Percentiles rank a stretch among this genome's conserved stretches.
Conservation (phyloP, 805 yeast genomes). For the Maudiozyma saulgeensis region DNA sequence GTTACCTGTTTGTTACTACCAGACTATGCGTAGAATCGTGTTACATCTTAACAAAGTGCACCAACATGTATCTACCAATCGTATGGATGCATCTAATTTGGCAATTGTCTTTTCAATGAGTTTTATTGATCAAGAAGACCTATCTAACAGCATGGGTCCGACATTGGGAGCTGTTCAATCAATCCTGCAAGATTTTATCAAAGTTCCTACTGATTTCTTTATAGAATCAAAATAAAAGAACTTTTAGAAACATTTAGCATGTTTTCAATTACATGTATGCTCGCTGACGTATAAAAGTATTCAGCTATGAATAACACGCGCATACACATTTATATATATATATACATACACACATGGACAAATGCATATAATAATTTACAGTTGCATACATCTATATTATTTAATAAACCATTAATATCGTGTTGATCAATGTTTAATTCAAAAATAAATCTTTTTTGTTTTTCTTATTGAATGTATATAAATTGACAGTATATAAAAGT, state of each 20-base stretch:
- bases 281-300: neutral
- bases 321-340: neutral
- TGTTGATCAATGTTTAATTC: neutral
- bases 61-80: slow-evolving; percentile 55
- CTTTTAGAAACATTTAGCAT: too few relatives aligned
- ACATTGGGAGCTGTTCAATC: slow-evolving; percentile 46
- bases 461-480: neutral
- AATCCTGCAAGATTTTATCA: slow-evolving; percentile 41
- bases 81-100: slow-evolving; percentile 81
- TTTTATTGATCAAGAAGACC: slow-evolving; percentile 38
- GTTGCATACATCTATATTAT: neutral
- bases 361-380: neutral
- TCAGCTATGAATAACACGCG: neutral
- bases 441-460: neutral
- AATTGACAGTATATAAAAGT: too few relatives aligned
- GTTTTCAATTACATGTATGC: neutral
- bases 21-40: slow-evolving; percentile 55
- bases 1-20: slow-evolving; percentile 60
- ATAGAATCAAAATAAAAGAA: neutral
- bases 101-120: slow-evolving; percentile 81
- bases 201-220: slow-evolving; percentile 29
- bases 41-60: slow-evolving; percentile 64
- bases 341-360: neutral
- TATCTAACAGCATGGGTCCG: slow-evolving; percentile 38
- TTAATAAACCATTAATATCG: neutral